A percentile compares a stretch with the other conserved stretches of the same genome.
These are phyloP conservation scores for Terfezia claveryi DNA, from an alignment of 495 filamentous ascomycete species.

Conservation along the genomic window DNA sequence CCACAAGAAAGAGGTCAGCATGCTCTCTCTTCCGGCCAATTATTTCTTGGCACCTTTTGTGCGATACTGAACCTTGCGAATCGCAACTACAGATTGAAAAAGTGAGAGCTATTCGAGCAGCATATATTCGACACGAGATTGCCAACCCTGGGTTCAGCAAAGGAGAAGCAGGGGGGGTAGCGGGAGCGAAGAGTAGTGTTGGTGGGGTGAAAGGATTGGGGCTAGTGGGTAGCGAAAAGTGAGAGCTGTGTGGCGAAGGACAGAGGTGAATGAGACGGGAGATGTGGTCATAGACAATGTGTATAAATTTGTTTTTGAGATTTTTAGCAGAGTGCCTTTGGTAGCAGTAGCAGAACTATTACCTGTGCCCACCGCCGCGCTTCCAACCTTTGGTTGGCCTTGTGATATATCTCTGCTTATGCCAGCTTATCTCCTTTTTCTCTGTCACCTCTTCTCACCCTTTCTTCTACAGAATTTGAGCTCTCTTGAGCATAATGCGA, in stretches of 20 bases:
- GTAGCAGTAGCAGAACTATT: too few species aligned
- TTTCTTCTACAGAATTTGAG: background rate
- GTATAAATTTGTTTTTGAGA: too few species aligned
- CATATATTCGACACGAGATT: conserved; percentile 65
- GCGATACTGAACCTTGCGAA: background rate
- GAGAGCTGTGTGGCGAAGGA: too few species aligned
- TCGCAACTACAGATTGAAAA: conserved; percentile 41
- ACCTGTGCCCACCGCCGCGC: too few species aligned
- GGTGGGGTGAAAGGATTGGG: conserved; percentile 69
- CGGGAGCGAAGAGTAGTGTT: conserved; percentile 26
- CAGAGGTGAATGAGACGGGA: too few species aligned
- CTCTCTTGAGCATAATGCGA: background rate
- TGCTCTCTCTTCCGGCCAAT: background rate
- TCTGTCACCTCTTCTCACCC: background rate
- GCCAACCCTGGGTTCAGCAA: conserved; percentile 54
- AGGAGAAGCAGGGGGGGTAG: conserved; percentile 23
- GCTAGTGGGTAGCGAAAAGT: conserved; percentile 53
- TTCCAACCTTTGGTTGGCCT: too few species aligned
- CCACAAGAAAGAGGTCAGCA: conserved; percentile 83
- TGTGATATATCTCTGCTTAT: too few species aligned
- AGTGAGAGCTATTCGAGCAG: conserved; percentile 54
- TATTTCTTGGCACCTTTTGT: conserved; percentile 1
- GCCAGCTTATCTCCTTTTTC: too few species aligned
- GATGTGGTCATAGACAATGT: too few species aligned
- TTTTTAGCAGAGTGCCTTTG: too few species aligned